Conservation (phyloP, 257 asterid genomes). For the Solanum acaule region DNA sequence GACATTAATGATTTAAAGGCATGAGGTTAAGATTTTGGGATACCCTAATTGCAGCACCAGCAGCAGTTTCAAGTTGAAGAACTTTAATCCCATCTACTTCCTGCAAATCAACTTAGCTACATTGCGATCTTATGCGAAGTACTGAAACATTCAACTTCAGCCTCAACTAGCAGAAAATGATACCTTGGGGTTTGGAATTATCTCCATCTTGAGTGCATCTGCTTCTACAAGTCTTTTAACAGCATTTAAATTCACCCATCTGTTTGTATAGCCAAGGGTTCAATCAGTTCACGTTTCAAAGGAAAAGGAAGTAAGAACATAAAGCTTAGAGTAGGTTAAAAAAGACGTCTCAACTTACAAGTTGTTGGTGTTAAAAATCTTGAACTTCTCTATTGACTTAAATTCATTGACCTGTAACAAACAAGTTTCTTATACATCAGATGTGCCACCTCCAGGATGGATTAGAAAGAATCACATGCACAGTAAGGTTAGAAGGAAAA, state of each 20-base stretch:
- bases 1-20: background rate
- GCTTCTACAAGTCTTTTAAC: conserved; percentile 73
- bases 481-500: background rate
- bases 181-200: conserved; percentile 97
- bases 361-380: conserved; percentile 96
- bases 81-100: conserved; percentile 94
- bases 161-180: background rate
- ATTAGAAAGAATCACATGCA: background rate
- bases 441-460: background rate
- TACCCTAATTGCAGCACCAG: conserved; percentile 99
- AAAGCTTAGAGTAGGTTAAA: background rate
- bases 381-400: conserved; percentile 97
- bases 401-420: conserved; percentile 73
- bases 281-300: background rate
- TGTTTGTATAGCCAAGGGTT: conserved; percentile 20
- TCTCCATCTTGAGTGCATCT: conserved; percentile 88
- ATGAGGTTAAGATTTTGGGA: background rate
- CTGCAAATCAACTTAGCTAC: conserved; percentile 18
- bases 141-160: background rate
- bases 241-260: conserved; percentile 92
- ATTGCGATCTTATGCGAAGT: background rate
- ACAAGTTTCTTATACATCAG: conserved; percentile 2
- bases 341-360: conserved; percentile 43
- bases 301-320: background rate
- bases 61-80: conserved; percentile 98